Evolutionary conservation across 495 filamentous ascomycete genomes (phyloP), one percentile per base, ranked within the genome.

Genomic region (Apodospora peruviana): DNA sequence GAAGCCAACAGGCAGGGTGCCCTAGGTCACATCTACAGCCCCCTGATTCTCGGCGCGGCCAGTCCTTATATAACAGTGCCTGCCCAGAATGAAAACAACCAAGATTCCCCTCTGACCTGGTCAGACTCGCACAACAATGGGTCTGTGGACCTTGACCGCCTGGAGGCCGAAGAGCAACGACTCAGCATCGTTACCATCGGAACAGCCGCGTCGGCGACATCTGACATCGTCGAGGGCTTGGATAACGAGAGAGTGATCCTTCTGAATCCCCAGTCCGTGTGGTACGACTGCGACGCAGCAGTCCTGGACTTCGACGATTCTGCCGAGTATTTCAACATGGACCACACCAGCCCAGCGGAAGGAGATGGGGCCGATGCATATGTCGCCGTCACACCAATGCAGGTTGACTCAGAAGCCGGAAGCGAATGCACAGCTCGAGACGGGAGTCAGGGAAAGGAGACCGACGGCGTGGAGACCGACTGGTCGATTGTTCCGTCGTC

Each of bases 211-310:
- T 7, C 27, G 7, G 7, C 7, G 27, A 32, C 27, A 7, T 7
- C 37, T 2, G 37, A 20, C 37, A 14, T 40, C 37, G 37, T n/a
- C n/a, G 3, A 40, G 37, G 37, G 37, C 7, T 14, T 7, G 14
- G 27, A 14, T 14, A 32, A 32, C 37, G 24, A 51, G 27, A 32
- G 14, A 23, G 51, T 56, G 19, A 55, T 58, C 14, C 49, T 64
- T 12, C 32, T 64, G 23, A 64, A 64, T 16, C 61, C 61, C 1
- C 47, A 55, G 5, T 44, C 32, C 11, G 40, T 45, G 0, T 55
- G 48, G 37, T 64, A 57, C 43, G 61, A 59, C 43, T 64, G 61
- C 40, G 53, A 64, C 24, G 41, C 40, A 1, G 50, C 38, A 2
- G 14, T 53, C 5, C 52, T 47, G 50, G 43, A 12, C 14, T 46